Conservation (phyloP, 306 rosid species). For the Dicorynia guianensis region DNA sequence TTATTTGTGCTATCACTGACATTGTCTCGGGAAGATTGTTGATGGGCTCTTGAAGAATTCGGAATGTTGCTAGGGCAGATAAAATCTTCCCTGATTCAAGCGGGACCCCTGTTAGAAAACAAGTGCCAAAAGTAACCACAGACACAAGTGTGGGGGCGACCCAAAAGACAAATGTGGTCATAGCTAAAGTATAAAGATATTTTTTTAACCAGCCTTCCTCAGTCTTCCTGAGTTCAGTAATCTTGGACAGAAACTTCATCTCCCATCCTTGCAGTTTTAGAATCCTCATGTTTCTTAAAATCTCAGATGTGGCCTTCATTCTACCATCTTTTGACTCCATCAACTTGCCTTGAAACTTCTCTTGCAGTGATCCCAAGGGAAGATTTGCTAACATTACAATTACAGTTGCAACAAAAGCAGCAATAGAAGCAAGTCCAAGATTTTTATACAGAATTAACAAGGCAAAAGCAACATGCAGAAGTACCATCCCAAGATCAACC, state of each 20-base stretch:
- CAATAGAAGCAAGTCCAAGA: conserved; percentile 36
- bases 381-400: conserved; percentile 33
- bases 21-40: conserved; percentile 24
- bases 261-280: conserved; percentile 53
- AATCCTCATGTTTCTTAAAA: conserved; percentile 47
- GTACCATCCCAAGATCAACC: neutral
- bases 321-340: conserved; percentile 47
- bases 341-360: conserved; percentile 37
- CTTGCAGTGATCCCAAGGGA: conserved; percentile 38
- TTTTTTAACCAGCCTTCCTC: conserved; percentile 38
- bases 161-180: conserved; percentile 33
- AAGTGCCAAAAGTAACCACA: conserved; percentile 39
- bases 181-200: neutral
- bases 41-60: conserved; percentile 36
- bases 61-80: conserved; percentile 42
- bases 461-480: conserved; percentile 10
- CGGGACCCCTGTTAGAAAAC: conserved; percentile 33
- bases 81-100: conserved; percentile 43
- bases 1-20: conserved; percentile 26
- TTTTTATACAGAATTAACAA: conserved; percentile 30
- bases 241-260: conserved; percentile 39
- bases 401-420: conserved; percentile 35
- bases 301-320: conserved; percentile 46
- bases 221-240: conserved; percentile 19
- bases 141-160: conserved; percentile 42